Conservation (phyloP, 805 yeast genomes). For the Cyberlindnera bimundalis region DNA sequence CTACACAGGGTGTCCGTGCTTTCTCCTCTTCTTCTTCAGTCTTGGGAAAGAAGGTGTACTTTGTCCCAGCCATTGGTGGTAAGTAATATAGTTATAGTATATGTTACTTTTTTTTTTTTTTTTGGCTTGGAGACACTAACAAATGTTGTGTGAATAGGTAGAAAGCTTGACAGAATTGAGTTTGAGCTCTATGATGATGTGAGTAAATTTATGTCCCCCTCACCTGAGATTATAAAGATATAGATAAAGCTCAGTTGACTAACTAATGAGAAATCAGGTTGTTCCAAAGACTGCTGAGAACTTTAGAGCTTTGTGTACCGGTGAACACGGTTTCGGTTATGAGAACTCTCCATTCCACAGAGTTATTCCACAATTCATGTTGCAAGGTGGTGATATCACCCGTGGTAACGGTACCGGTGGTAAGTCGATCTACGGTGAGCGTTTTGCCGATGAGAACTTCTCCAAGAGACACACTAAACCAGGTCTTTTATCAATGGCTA, state of each 20-base stretch:
- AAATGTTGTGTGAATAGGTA: constrained; percentile 20
- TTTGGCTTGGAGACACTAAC: constrained; percentile 1
- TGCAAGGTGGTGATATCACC: constrained; percentile 93
- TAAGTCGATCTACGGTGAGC: constrained; percentile 74
- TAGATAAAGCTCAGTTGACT: background rate
- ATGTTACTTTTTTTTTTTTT: too few species aligned
- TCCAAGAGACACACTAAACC: constrained; percentile 69
- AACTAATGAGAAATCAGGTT: constrained; percentile 16
- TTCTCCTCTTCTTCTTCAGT: constrained; percentile 25
- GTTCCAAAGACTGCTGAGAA: constrained; percentile 80
- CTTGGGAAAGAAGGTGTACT: constrained; percentile 49
- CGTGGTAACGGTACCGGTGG: constrained; percentile 92
- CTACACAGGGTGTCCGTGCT: constrained; percentile 17
- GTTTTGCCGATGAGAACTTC: constrained; percentile 61
- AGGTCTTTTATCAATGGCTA: constrained; percentile 88
- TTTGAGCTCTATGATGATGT: constrained; percentile 32
- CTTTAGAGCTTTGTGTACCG: constrained; percentile 80
- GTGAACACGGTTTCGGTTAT: constrained; percentile 75
- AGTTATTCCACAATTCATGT: constrained; percentile 92
- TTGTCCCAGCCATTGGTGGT: constrained; percentile 55
- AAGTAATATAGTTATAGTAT: too few species aligned
- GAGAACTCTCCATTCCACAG: constrained; percentile 87
- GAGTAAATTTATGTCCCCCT: constrained; percentile 7
- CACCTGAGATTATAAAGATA: too few species aligned
- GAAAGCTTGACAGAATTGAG: constrained; percentile 39